Conservation (phyloP, 1,284 basidiomycete genomes). For the Sporisorium graminicola region DNA sequence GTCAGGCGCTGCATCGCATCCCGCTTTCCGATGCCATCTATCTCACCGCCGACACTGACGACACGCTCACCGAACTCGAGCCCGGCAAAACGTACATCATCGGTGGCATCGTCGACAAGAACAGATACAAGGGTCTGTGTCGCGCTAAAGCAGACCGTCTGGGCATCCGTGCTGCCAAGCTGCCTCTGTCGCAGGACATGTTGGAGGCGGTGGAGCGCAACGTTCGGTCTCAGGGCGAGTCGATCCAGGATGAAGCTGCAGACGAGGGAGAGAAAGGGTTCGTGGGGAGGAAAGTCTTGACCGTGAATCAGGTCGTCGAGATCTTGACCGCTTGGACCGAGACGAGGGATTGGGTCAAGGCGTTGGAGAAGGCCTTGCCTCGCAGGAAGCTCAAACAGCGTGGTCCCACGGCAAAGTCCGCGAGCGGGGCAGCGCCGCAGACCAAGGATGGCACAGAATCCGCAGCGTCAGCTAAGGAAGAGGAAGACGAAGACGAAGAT, state of each 20-base stretch:
- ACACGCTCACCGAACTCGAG: constrained; percentile 83
- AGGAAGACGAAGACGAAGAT: constrained; percentile 23
- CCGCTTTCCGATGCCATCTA: constrained; percentile 78
- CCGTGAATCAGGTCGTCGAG: constrained; percentile 94
- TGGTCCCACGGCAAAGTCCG: constrained; percentile 15
- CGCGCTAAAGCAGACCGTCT: constrained; percentile 83
- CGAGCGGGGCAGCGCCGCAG: background rate
- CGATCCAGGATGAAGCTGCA: constrained; percentile 23
- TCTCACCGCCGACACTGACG: constrained; percentile 91
- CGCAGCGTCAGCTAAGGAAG: background rate
- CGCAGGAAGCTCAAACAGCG: constrained; percentile 37
- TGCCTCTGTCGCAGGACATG: constrained; percentile 81
- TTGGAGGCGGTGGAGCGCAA: constrained; percentile 71
- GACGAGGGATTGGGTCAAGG: constrained; percentile 60
- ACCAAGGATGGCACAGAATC: background rate
- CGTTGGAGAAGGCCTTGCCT: constrained; percentile 71
- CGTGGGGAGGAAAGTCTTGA: constrained; percentile 83
- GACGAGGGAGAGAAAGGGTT: constrained; percentile 21
- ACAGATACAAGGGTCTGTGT: constrained; percentile 91
- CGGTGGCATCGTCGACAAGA: constrained; percentile 95
- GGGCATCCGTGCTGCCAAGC: constrained; percentile 84
- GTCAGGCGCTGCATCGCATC: constrained; percentile 29
- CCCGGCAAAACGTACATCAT: constrained; percentile 92
- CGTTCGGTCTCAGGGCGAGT: constrained; percentile 30
- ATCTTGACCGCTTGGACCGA: constrained; percentile 87